Percentiles rank a stretch among this genome's conserved stretches.
Evolutionary conservation across 768 basidiomycete genomes (phyloP).

Genomic region (Tylopilus balloui): DNA sequence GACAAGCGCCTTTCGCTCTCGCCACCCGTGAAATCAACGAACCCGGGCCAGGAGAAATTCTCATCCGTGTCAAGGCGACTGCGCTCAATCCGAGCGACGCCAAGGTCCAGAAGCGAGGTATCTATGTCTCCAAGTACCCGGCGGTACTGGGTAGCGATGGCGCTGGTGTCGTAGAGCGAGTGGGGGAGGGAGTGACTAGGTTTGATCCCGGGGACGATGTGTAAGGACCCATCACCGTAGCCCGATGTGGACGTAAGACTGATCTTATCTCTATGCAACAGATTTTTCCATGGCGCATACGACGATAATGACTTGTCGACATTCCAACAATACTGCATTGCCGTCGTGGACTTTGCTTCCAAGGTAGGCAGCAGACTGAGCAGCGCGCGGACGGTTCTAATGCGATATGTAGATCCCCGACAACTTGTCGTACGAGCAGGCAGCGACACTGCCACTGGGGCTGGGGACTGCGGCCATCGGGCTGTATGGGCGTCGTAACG

Average conservation of each 20-base stretch:
- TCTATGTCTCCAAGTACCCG: conserved; percentile 40
- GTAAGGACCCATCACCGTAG: conserved; percentile 30
- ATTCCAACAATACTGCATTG: conserved; percentile 45
- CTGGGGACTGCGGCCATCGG: conserved; percentile 49
- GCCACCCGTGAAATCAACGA: conserved; percentile 33
- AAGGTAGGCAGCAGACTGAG: conserved; percentile 31
- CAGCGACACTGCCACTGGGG: conserved; percentile 44
- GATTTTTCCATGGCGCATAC: conserved; percentile 39
- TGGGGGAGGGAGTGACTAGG: conserved; percentile 48
- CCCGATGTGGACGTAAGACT: conserved; percentile 13
- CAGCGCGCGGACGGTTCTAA: conserved; percentile 2
- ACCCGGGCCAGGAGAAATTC: conserved; percentile 45
- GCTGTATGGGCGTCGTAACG: conserved; percentile 40
- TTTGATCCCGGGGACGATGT: conserved; percentile 52
- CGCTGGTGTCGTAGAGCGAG: conserved; percentile 47
- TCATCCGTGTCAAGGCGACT: conserved; percentile 44
- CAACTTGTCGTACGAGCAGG: conserved; percentile 45
- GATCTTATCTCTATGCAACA: conserved; percentile 26
- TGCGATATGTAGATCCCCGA: conserved; percentile 39
- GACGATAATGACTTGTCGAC: conserved; percentile 35
- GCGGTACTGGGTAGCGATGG: conserved; percentile 46
- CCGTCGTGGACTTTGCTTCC: conserved; percentile 36
- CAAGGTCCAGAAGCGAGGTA: conserved; percentile 42
- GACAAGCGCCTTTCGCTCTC: conserved; percentile 36
- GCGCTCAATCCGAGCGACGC: conserved; percentile 53